Conservation (phyloP, 768 basidiomycete genomes). For the Panaeolus papilionaceus region DNA sequence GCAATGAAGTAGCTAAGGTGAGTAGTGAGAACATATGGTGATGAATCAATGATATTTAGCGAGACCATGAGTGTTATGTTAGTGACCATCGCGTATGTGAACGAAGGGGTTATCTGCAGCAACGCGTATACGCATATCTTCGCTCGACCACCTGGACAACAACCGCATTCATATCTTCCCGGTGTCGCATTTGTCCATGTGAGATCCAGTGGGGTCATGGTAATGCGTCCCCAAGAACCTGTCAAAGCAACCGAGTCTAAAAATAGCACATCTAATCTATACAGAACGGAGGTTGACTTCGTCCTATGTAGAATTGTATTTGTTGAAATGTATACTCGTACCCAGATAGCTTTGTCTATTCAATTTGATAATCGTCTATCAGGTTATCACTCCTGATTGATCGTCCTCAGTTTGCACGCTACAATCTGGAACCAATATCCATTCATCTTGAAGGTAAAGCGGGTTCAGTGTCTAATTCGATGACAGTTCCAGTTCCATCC, state of each 20-base stretch:
- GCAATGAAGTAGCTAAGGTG: background rate
- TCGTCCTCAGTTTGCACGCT: background rate
- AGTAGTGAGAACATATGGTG: background rate
- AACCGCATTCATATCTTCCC: background rate
- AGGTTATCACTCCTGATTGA: background rate
- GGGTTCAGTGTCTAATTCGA: background rate
- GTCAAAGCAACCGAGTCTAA: conserved; percentile 8
- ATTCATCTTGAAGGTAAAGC: background rate
- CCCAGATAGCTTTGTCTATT: background rate
- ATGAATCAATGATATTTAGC: background rate
- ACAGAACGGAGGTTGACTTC: conserved; percentile 12
- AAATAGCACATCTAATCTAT: conserved; percentile 10
- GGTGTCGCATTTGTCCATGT: background rate
- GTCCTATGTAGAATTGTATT: background rate
- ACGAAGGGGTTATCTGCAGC: background rate
- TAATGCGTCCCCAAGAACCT: background rate
- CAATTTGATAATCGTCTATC: background rate
- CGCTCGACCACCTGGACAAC: background rate
- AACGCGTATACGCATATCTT: background rate
- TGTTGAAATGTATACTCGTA: background rate
- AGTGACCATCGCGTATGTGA: background rate
- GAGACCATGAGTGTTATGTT: background rate
- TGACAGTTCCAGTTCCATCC: background rate
- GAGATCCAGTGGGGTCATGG: background rate
- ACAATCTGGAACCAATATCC: background rate